These are phyloP conservation scores for Entamoeba histolytica DNA, from an alignment of 208 protist species.

Conservation along the genomic window DNA sequence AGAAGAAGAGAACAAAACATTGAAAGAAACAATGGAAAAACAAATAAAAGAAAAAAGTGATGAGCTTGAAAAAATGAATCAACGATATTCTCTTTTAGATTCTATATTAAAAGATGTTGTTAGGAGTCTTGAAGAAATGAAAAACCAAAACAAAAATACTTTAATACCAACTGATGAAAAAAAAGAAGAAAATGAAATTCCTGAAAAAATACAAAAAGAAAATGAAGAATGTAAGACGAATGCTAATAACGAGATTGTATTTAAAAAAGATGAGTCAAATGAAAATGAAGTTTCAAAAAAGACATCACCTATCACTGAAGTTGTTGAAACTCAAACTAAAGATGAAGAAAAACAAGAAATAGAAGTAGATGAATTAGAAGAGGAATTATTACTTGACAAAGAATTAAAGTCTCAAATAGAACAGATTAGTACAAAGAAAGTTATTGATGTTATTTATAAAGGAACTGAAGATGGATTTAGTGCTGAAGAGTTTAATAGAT, in stretches of 20 bases:
- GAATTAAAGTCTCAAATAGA: not conserved
- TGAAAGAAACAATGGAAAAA: not conserved
- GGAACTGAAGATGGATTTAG: not conserved
- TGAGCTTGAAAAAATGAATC: not conserved
- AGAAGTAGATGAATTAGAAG: not conserved
- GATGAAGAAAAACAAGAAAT: not conserved
- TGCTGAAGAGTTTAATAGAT: not conserved
- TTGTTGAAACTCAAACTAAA: not conserved
- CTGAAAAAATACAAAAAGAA: not conserved
- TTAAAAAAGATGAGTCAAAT: too few species aligned
- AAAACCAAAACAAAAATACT: not conserved
- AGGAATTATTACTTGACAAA: not conserved
- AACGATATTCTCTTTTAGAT: not conserved
- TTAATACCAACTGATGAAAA: not conserved
- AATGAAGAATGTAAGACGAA: not conserved
- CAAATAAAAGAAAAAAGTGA: not conserved
- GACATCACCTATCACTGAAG: not conserved
- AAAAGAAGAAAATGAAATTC: not conserved
- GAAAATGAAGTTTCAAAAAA: not conserved
- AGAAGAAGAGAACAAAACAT: not conserved
- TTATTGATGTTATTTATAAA: not conserved
- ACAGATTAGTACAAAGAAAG: not conserved
- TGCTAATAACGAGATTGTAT: not conserved
- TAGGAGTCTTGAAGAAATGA: not conserved
- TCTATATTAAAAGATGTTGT: not conserved